Evolutionary conservation across 345 rosid species (phyloP), one percentile per base, ranked within the genome.

Genomic region (Streptanthus diversifolius): DNA sequence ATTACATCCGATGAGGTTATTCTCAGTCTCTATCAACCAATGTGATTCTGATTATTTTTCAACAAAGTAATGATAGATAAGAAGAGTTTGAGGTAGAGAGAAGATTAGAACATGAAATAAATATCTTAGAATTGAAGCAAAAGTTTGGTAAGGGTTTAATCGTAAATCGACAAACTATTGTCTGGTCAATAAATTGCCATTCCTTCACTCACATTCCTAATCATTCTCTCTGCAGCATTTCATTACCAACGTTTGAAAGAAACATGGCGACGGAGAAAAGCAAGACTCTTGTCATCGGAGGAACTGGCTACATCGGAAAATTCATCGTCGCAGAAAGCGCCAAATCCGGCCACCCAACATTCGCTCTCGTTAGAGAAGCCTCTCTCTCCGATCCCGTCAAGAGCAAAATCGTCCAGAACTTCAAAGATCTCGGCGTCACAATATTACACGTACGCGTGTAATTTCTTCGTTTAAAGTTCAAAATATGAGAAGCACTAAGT

Each of bases 231-330:
- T n/a, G 2, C 41, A 61, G 19, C 39, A 21, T 22, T 60, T 15
- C 58, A 36, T 59, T n/a, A 47, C 3, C 51, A 37, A 54, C 45
- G 45, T 36, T 49, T 47, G 12, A 35, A 44, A 56, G 47, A 18
- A 24, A 52, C 56, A 73, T 73, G 77, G 66, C 71, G 6, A 25
- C 89, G 1, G 83, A 55, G 63, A 84, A 84, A 78, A 89, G 89
- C 89, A 88, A 83, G 81, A 71, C 88, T 63, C 61, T 89, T 79
- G 74, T 87, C 40, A 74, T 91, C 17, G 96, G 93, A 63, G 93
- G 90, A 0, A 91, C 92, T 8, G 93, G 96, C 6, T 79, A 89
- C 82, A 79, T 89, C 52, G 93, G 98, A 18, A 89, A 86, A 55
- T 82, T 85, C 80, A 75, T 90, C 0, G 82, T 87, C 3, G 87